Evolutionary conservation across 2,329 filamentous ascomycete genomes (phyloP), one percentile per base, ranked within the genome.

Genomic region (Ascomycota sp.): DNA sequence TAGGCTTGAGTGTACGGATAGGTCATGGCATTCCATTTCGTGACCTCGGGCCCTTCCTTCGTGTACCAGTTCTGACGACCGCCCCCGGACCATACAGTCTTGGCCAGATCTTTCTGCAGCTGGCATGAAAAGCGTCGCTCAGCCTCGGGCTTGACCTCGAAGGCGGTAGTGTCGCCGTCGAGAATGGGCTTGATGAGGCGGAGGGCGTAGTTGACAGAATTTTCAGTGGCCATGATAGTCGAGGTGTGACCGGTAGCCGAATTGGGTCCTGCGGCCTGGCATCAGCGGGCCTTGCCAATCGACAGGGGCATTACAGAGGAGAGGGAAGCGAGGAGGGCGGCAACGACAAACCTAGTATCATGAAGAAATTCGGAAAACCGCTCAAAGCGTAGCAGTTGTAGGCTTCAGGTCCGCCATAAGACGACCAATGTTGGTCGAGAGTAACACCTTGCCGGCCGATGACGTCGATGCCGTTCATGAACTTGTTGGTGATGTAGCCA

Each of bases 291-390:
- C 15, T 17, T 17, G 15, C 15, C 15, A 17, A 17, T 17, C 15
- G 15, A 4, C 15, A 17, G 4, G 15, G 15, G 4, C 15, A 17
- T 17, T 3, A n/a, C n/a, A 17, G 15, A 17, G 15, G 15, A 17
- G 15, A 17, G 15, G 4, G 15, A 17, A 17, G 15, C 15, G 15
- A 4, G 15, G 15, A 17, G 15, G 3, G 15, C 15, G 15, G 15
- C 15, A 4, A 17, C 3, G 6, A 20, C 28, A n/a, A 29, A 49
- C 54, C 70, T 25, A 71, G 60, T 0, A 75, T 47, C 33, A 73
- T 55, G 48, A 75, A 75, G 40, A 75, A 68, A 41, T 76, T 76
- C 3, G 71, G 71, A 40, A 73, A 74, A 0, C 62, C 63, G 36
- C 64, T 63, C 45, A 75, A 50, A 2, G 61, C 57, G 2, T 61